Conservation (phyloP, 2,329 filamentous ascomycete species). For the Trichophyton equinum region DNA sequence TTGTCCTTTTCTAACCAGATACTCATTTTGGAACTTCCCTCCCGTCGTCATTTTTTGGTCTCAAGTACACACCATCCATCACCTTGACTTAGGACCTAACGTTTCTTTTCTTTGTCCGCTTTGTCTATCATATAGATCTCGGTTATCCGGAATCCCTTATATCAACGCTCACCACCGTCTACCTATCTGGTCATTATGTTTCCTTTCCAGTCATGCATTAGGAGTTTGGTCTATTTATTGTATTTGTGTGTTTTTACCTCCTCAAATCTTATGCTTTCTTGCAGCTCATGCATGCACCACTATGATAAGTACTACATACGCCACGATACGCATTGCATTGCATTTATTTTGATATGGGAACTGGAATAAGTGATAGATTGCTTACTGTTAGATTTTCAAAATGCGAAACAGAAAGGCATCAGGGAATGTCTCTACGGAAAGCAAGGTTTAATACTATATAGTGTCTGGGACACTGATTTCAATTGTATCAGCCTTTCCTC, state of each 20-base stretch:
- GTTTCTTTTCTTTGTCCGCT: neutral
- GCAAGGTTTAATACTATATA: neutral
- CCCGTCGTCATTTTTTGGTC: neutral
- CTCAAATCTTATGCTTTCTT: neutral
- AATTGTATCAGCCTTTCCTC: neutral
- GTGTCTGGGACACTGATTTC: neutral
- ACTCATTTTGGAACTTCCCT: neutral
- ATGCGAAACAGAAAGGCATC: neutral
- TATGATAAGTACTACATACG: neutral
- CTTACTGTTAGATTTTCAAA: neutral
- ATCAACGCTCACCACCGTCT: neutral
- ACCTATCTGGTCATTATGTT: neutral
- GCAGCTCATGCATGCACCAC: neutral
- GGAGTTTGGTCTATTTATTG: neutral
- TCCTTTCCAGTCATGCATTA: neutral
- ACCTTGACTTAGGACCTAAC: neutral
- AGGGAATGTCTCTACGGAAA: neutral
- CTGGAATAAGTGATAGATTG: neutral
- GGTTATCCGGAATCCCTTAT: neutral
- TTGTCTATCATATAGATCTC: neutral
- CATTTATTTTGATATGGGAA: neutral
- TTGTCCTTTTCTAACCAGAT: neutral
- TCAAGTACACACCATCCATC: neutral
- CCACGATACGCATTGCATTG: neutral
- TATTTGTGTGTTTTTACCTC: neutral